Conservation (phyloP, 371 early-diverging fungal species). For the Mucor velutinosus region DNA sequence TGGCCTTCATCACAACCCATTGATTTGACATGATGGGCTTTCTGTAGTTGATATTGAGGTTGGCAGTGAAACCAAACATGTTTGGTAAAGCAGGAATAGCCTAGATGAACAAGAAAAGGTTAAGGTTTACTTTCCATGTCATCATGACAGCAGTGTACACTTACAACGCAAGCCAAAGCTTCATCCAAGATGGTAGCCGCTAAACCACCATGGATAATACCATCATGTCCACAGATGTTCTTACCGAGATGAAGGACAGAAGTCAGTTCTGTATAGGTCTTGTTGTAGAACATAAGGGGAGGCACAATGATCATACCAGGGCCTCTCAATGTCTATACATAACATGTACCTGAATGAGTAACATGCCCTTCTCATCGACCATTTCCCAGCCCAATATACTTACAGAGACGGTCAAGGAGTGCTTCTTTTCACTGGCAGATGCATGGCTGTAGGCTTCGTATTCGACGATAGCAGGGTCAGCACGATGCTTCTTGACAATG, state of each 20-base stretch:
- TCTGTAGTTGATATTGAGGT: conserved; percentile 75
- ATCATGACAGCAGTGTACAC: conserved; percentile 10
- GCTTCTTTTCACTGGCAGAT: conserved; percentile 25
- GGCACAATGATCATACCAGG: conserved; percentile 39
- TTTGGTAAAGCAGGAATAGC: conserved; percentile 62
- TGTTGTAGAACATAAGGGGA: conserved; percentile 46
- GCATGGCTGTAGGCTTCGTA: conserved; percentile 37
- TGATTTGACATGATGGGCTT: conserved; percentile 70
- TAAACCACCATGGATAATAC: conserved; percentile 80
- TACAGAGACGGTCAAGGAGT: conserved; percentile 43
- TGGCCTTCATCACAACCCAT: conserved; percentile 66
- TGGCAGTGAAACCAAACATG: conserved; percentile 76
- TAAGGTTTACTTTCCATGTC: neutral
- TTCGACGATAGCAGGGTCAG: conserved; percentile 31
- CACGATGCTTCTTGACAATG: conserved; percentile 32
- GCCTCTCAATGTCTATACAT: conserved; percentile 39
- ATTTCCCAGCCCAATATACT: conserved; percentile 1
- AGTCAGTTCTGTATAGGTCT: conserved; percentile 35
- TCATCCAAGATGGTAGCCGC: conserved; percentile 78
- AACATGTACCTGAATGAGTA: neutral
- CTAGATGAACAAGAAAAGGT: conserved; percentile 18
- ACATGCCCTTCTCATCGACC: neutral
- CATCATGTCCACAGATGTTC: conserved; percentile 69
- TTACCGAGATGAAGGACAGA: conserved; percentile 45
- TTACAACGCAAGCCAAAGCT: conserved; percentile 56